Percentiles rank a stretch among this genome's conserved stretches.
Conservation (phyloP, 129 eudicot species). For the Gnaphalium uliginosum region DNA sequence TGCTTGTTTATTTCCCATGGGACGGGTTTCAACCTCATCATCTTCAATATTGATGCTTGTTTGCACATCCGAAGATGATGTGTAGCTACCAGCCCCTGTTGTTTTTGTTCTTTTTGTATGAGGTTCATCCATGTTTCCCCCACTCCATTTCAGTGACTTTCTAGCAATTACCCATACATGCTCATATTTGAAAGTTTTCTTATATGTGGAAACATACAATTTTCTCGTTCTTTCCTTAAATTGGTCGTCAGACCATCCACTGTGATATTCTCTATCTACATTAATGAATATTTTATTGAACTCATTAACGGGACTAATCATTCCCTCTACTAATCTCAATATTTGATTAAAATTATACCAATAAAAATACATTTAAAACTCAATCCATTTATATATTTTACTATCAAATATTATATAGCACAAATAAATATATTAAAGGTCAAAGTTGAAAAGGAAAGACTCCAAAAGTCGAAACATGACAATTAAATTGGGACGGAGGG, state of each 20-base stretch:
- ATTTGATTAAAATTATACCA: no score
- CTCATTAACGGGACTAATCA: no score
- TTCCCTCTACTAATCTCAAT: no score
- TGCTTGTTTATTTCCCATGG: not conserved
- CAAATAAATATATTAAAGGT: no score
- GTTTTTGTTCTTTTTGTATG: not conserved
- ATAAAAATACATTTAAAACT: no score
- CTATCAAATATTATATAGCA: no score
- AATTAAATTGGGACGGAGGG: no score
- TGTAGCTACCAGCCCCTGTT: not conserved
- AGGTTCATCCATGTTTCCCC: not conserved
- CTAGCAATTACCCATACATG: not conserved
- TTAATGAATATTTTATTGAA: not conserved
- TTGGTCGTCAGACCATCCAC: not conserved
- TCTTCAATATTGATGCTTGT: slow-evolving; percentile 1
- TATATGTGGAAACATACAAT: not conserved
- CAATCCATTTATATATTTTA: no score
- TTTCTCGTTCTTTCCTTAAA: not conserved
- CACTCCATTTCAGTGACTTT: not conserved
- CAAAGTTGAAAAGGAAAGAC: no score
- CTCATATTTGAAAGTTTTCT: not conserved
- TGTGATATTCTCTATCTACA: not conserved
- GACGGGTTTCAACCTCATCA: not conserved
- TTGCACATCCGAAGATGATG: not conserved
- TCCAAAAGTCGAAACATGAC: no score